phyloP scores from a whole-genome alignment of 2,329 filamentous ascomycete genomes.

The Chaetomium sp. region DNA sequence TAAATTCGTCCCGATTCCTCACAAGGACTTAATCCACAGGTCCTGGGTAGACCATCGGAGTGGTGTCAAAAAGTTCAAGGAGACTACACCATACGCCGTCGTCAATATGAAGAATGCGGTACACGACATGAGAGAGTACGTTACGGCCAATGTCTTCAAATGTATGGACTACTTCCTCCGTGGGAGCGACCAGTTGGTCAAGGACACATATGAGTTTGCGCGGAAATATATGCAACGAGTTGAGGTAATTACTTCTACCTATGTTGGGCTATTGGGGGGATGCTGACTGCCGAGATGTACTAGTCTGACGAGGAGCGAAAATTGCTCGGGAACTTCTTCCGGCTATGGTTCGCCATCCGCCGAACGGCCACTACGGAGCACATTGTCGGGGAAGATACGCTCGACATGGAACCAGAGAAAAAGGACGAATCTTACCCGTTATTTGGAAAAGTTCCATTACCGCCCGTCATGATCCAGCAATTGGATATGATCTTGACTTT shows the following conservation, averaged over 20 bases:
- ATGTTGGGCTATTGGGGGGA: neutral
- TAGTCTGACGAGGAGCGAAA: slow-evolving; percentile 18
- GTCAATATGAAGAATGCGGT: slow-evolving; percentile 21
- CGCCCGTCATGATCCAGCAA: slow-evolving; percentile 28
- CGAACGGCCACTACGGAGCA: slow-evolving; percentile 25
- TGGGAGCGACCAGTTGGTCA: slow-evolving; percentile 19
- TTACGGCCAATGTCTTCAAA: slow-evolving; percentile 17
- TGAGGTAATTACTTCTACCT: neutral
- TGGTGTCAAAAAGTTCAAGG: slow-evolving; percentile 21
- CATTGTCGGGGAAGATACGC: slow-evolving; percentile 23
- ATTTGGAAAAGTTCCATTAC: slow-evolving; percentile 23
- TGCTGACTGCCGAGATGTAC: neutral
- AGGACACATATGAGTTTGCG: slow-evolving; percentile 23
- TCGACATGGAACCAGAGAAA: slow-evolving; percentile 23
- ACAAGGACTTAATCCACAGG: slow-evolving; percentile 20
- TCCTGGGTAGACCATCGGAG: slow-evolving; percentile 25
- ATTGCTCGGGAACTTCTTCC: slow-evolving; percentile 20
- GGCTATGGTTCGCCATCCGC: slow-evolving; percentile 22
- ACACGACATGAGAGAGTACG: slow-evolving; percentile 20
- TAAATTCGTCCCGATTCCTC: slow-evolving; percentile 20
- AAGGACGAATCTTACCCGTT: slow-evolving; percentile 22
- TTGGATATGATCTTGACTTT: slow-evolving; percentile 26
- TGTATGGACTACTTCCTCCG: slow-evolving; percentile 22
- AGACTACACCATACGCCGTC: slow-evolving; percentile 26
- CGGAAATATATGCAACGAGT: slow-evolving; percentile 19